Evolutionary conservation across 495 filamentous ascomycete species (phyloP).

Genomic region (Chaetomium tenue): DNA sequence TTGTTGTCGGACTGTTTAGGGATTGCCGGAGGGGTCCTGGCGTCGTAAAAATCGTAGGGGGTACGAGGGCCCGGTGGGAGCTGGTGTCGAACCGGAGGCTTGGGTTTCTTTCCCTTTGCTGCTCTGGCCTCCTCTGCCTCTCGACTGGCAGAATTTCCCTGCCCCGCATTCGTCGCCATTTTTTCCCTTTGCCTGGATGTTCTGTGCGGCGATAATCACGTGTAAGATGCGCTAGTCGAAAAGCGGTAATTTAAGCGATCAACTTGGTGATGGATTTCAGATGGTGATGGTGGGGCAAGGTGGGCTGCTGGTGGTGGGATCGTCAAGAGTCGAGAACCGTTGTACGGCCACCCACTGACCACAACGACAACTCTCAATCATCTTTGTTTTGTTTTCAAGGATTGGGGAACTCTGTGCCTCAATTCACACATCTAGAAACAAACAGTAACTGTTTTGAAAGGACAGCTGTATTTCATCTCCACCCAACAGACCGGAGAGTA

Average conservation of each 20-base stretch:
- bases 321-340: no score
- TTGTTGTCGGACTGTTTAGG: conserved; percentile 14
- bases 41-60: conserved; percentile 27
- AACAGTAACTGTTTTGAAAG: no score
- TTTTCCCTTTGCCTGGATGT: conserved; percentile 26
- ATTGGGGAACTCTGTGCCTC: no score
- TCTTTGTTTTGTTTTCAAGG: neutral
- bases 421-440: no score
- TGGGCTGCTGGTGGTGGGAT: neutral
- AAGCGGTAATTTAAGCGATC: conserved; percentile 20
- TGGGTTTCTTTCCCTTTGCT: conserved; percentile 27
- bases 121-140: conserved; percentile 21
- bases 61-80: conserved; percentile 24
- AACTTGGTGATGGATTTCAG: conserved; percentile 1
- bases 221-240: conserved; percentile 20
- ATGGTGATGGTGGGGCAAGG: conserved; percentile 19
- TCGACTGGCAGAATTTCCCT: conserved; percentile 29
- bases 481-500: no score
- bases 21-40: conserved; percentile 24
- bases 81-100: conserved; percentile 20
- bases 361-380: neutral
- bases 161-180: conserved; percentile 37
- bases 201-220: conserved; percentile 33
- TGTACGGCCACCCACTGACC: neutral
- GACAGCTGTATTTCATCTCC: no score